Evolutionary conservation across 1,284 basidiomycete genomes (phyloP).

Genomic region (Trametes sp.): DNA sequence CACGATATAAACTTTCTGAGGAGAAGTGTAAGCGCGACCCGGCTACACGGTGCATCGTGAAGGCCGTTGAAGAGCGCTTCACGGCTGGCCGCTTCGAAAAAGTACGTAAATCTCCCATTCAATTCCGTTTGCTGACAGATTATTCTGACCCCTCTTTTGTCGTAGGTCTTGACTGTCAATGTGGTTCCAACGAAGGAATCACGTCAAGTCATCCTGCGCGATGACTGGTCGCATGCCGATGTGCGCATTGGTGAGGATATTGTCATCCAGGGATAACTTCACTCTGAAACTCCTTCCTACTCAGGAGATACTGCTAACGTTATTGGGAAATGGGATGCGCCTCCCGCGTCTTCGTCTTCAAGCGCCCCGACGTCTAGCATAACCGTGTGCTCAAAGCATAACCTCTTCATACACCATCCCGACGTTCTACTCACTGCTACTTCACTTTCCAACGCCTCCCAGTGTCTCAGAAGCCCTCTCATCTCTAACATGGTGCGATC

Average conservation of each 20-base stretch:
- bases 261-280: background rate
- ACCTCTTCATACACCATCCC: constrained; percentile 85
- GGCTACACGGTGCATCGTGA: constrained; percentile 58
- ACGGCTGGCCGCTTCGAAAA: constrained; percentile 27
- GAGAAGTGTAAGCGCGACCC: constrained; percentile 44
- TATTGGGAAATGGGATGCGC: constrained; percentile 54
- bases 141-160: background rate
- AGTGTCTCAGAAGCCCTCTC: constrained; percentile 85
- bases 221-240: constrained; percentile 72
- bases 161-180: constrained; percentile 48
- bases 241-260: constrained; percentile 57
- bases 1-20: constrained; percentile 27
- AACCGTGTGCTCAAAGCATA: constrained; percentile 60
- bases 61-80: constrained; percentile 34
- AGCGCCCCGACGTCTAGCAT: constrained; percentile 51
- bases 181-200: constrained; percentile 48
- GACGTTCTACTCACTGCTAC: constrained; percentile 92
- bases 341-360: constrained; percentile 47
- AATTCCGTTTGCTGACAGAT: background rate
- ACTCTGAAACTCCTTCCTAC: background rate
- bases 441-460: constrained; percentile 80
- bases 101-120: constrained; percentile 14
- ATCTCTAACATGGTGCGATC: constrained; percentile 68
- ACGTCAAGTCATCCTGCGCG: constrained; percentile 56
- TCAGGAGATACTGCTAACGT: constrained; percentile 83